Conservation (phyloP, 768 basidiomycete species). For the Termitomyces eurrhizus region DNA sequence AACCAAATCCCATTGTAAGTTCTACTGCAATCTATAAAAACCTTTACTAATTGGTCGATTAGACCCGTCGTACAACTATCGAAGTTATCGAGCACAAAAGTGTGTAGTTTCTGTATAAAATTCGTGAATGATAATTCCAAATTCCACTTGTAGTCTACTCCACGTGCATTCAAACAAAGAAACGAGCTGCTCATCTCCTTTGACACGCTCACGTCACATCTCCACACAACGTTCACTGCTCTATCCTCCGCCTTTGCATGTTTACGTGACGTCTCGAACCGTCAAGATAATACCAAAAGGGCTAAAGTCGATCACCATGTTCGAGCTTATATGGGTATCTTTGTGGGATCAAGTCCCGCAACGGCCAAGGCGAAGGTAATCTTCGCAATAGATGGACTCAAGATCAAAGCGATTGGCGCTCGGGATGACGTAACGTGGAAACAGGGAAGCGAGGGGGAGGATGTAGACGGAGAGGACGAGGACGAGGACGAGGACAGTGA, state of each 20-base stretch:
- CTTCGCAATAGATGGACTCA: slow-evolving; percentile 61
- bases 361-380: slow-evolving; percentile 60
- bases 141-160: slow-evolving; percentile 30
- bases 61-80: slow-evolving; percentile 68
- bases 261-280: slow-evolving; percentile 1
- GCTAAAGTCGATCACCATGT: slow-evolving; percentile 5
- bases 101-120: slow-evolving; percentile 19
- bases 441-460: slow-evolving; percentile 20
- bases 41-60: not conserved
- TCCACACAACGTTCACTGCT: slow-evolving; percentile 69
- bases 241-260: slow-evolving; percentile 64
- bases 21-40: slow-evolving; percentile 42
- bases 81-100: slow-evolving; percentile 47
- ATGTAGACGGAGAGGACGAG: slow-evolving; percentile 12
- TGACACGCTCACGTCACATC: slow-evolving; percentile 70
- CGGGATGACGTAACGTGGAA: slow-evolving; percentile 26
- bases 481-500: slow-evolving; percentile 17
- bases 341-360: slow-evolving; percentile 63
- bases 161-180: slow-evolving; percentile 54
- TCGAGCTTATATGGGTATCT: slow-evolving; percentile 54
- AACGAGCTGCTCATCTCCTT: slow-evolving; percentile 60
- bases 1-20: slow-evolving; percentile 58
- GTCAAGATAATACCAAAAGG: not conserved
- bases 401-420: slow-evolving; percentile 41
- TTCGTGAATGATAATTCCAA: not conserved